Evolutionary conservation across 75 land plant species (phyloP), one percentile per base, ranked within the genome.

Genomic region (Azolla pinnata): DNA sequence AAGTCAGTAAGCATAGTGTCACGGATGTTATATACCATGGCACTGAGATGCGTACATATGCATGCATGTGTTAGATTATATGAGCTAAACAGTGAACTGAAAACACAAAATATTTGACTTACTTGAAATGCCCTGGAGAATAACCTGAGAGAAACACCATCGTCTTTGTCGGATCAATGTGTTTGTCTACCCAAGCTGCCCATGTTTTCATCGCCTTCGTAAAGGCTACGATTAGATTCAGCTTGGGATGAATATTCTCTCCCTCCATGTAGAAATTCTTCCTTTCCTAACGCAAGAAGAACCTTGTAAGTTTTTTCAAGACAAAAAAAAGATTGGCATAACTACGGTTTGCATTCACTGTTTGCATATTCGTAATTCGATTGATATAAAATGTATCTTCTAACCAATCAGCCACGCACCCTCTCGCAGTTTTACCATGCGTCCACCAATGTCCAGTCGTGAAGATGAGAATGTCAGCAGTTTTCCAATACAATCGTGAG

Each of bases 391-490:
- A n/a, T n/a, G n/a, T n/a, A n/a, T n/a, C n/a, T n/a, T n/a, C n/a
- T n/a, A n/a, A n/a, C n/a, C n/a, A n/a, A n/a, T n/a, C n/a, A n/a
- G n/a, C n/a, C n/a, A n/a, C n/a, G n/a, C n/a, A 87, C 90, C 90
- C 90, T 20, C 75, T 72, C 56, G 86, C 54, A 32, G 90, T 87
- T 69, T 83, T 87, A 38, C 85, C 85, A 70, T 88, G 88, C 31
- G 71, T 60, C 93, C 89, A 88, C 93, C 93, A 88, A 54, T 88
- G 93, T n/a, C 85, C 93, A 27, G 93, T 83, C 63, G 87, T 88
- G 54, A 88, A 88, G 25, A 88, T 60, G 12, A 88, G 72, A 59
- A 88, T 77, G 59, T 88, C 75, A 51, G 89, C 85, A 34, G 50
- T 54, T 59, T 70, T 82, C 93, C 93, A 85, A 25, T 75, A 60